A percentile compares a stretch with the other conserved stretches of the same genome.
Conservation (phyloP, 2,329 filamentous ascomycete genomes). For the Neopestalotiopsis clavispora region DNA sequence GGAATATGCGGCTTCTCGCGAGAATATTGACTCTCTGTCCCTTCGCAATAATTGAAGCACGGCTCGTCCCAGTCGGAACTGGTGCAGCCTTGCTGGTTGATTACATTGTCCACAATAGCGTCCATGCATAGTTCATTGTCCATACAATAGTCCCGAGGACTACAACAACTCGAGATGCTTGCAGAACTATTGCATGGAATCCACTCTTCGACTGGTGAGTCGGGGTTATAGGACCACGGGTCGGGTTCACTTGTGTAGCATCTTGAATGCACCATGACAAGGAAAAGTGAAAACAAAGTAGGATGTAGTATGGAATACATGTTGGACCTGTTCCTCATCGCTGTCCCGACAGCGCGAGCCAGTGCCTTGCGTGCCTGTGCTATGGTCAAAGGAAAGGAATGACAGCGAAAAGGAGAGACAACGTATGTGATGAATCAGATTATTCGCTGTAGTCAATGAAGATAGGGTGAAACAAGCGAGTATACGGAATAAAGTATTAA, state of each 20-base stretch:
- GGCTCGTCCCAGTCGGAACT: conserved; percentile 29
- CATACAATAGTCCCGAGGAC: conserved; percentile 29
- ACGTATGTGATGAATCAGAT: no score
- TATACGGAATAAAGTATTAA: no score
- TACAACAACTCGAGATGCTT: conserved; percentile 31
- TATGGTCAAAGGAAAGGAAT: no score
- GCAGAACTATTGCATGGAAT: conserved; percentile 26
- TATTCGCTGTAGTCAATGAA: no score
- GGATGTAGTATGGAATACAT: background rate
- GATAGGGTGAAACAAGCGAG: no score
- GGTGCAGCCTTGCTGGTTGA: conserved; percentile 35
- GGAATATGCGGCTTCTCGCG: no score
- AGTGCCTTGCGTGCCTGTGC: no score
- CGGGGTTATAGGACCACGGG: conserved; percentile 11
- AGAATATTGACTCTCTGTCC: conserved; percentile 19
- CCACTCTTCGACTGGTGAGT: conserved; percentile 16
- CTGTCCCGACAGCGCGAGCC: no score
- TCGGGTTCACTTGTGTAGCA: conserved; percentile 19
- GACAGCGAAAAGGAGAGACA: no score
- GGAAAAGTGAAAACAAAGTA: background rate
- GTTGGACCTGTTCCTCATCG: background rate
- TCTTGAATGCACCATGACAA: background rate
- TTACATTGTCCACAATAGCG: conserved; percentile 29
- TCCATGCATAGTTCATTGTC: conserved; percentile 35
- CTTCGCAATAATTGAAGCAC: conserved; percentile 29